Percentiles rank a stretch among this genome's conserved stretches.
Conservation (phyloP, 352 stramenopile genomes). For the Blastocystis sp. region DNA sequence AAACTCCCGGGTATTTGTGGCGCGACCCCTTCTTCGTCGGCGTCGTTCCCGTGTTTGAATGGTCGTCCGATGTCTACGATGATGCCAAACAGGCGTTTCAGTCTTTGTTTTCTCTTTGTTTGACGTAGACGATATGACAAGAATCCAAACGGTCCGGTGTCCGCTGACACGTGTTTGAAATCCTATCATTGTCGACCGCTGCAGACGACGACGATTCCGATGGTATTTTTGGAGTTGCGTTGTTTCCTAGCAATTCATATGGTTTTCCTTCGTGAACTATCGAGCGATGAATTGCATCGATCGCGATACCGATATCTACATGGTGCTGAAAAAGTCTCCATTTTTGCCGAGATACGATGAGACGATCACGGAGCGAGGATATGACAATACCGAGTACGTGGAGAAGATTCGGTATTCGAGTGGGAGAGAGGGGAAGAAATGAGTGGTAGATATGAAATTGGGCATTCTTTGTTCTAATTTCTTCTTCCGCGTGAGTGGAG, state of each 20-base stretch:
- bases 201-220: conserved; percentile 7
- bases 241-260: conserved; percentile 31
- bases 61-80: background rate
- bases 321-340: conserved; percentile 11
- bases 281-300: conserved; percentile 32
- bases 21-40: conserved; percentile 11
- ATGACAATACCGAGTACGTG: conserved; percentile 21
- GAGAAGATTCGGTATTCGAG: conserved; percentile 39
- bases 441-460: conserved; percentile 25
- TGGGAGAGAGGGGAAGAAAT: background rate
- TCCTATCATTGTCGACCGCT: conserved; percentile 15
- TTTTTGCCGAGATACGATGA: conserved; percentile 16
- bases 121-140: conserved; percentile 12
- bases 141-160: background rate
- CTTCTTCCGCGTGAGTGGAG: conserved; percentile 31
- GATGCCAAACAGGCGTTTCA: background rate
- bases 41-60: conserved; percentile 46
- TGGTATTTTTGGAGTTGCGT: background rate
- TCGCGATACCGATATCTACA: background rate
- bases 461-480: background rate
- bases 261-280: conserved; percentile 49
- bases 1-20: conserved; percentile 27
- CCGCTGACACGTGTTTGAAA: background rate
- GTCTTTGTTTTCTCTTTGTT: background rate
- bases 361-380: conserved; percentile 8